Conservation (phyloP, 2,329 filamentous ascomycete species). For the Stemphylium vesicarium region DNA sequence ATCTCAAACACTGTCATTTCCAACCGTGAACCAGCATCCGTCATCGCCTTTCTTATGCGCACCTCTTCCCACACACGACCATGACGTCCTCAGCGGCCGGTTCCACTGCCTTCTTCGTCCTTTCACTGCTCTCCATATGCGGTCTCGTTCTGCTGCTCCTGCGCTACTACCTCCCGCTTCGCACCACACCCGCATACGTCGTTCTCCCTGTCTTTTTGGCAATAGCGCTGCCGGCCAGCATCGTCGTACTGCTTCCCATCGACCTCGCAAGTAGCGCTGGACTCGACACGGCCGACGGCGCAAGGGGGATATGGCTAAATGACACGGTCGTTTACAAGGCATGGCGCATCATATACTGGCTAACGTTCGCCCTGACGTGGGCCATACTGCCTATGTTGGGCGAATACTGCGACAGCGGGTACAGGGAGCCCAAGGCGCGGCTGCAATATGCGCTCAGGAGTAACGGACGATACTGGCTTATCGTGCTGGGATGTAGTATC, state of each 20-base stretch:
- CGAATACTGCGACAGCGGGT: slow-evolving; percentile 93
- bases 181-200: slow-evolving; percentile 88
- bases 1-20: slow-evolving; percentile 2
- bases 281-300: slow-evolving; percentile 68
- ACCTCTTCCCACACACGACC: slow-evolving; percentile 17
- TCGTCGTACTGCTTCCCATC: slow-evolving; percentile 91
- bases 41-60: slow-evolving; percentile 19
- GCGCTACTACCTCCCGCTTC: slow-evolving; percentile 87
- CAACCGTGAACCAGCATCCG: slow-evolving; percentile 2
- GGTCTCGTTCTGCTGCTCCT: slow-evolving; percentile 81
- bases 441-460: slow-evolving; percentile 83
- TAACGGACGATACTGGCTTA: slow-evolving; percentile 88
- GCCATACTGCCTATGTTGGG: slow-evolving; percentile 89
- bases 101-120: slow-evolving; percentile 77
- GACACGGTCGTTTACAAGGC: slow-evolving; percentile 78
- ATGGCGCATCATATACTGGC: slow-evolving; percentile 96
- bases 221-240: slow-evolving; percentile 89
- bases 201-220: slow-evolving; percentile 93
- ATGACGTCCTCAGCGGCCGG: slow-evolving; percentile 69
- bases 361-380: slow-evolving; percentile 96
- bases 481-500: slow-evolving; percentile 73
- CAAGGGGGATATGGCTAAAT: slow-evolving; percentile 86
- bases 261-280: slow-evolving; percentile 87
- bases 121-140: slow-evolving; percentile 76
- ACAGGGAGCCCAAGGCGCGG: slow-evolving; percentile 82